Evolutionary conservation across 495 filamentous ascomycete species (phyloP).

Genomic region (Penicillium psychrofluorescens): DNA sequence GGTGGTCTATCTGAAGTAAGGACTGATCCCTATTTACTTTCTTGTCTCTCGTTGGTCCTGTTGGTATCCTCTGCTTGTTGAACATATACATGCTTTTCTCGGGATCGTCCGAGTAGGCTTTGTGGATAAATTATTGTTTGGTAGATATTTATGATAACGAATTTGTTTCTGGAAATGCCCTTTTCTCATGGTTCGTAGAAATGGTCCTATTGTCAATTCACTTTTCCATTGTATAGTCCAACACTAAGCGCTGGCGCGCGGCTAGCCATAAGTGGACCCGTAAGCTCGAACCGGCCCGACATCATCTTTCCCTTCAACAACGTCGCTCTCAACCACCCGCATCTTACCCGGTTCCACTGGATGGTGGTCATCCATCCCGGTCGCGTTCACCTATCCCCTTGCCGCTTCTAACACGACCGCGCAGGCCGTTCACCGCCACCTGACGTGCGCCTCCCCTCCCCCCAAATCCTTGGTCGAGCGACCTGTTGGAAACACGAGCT

Average conservation of each 20-base stretch:
- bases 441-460: too few relatives aligned
- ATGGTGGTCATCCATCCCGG: neutral
- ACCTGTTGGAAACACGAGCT: too few relatives aligned
- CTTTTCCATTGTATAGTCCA: neutral
- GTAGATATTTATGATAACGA: constrained; percentile 7
- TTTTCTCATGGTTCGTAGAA: too few relatives aligned
- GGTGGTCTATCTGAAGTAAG: too few relatives aligned
- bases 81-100: constrained; percentile 12
- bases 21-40: neutral
- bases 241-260: constrained; percentile 3
- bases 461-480: too few relatives aligned
- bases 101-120: neutral
- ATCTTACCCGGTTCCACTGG: neutral
- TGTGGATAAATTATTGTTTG: constrained; percentile 8
- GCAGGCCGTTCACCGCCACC: too few relatives aligned
- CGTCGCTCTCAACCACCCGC: neutral
- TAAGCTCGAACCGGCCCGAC: constrained; percentile 6
- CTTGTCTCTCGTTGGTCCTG: constrained; percentile 12
- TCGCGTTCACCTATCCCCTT: neutral
- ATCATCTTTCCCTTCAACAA: neutral
- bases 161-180: constrained; percentile 1
- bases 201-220: neutral
- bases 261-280: constrained; percentile 8
- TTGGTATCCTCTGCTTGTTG: neutral
- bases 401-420: too few relatives aligned